Base-by-base conservation (phyloP, 306 rosid genomes). In the Morella rubra region DNA sequence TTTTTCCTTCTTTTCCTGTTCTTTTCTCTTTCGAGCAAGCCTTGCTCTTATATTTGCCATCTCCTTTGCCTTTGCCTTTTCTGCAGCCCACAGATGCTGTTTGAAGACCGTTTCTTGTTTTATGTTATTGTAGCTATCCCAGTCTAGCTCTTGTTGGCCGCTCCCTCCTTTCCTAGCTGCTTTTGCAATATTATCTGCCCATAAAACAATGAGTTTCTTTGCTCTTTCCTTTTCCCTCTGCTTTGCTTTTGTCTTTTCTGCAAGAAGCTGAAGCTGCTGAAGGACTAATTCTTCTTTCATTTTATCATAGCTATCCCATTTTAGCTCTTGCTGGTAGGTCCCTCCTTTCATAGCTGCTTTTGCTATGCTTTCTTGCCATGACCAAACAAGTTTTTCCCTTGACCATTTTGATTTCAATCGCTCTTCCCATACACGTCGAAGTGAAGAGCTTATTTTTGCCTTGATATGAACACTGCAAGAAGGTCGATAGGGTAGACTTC, bases 291-390 rank as follows among this genome's bases (percentile, higher is more conserved):
- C 69, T 78, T 86, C 78, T 62, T 59, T 60, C 44, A 82, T 81
- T 56, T 69, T 84, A 27, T 82, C 72, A 27, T 84, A 86, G 79
- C 88, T 84, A 24, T 82, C 86, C 88, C 90, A 88, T 51, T 64
- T 71, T 52, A 90, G 84, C 84, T 85, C 92, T 78, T 90, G 77
- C 80, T 92, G 83, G 42, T 76, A 90, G 58, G 14, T 54, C 20
- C 84, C 93, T 76, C 99, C 97, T 65, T 82, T 82, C 87, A 82
- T 91, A 56, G 99, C 96, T 7, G 77, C 91, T 76, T 86, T 82
- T 40, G 92, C 96, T 84, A 92, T 82, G 83, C 81, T 84, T 76
- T 81, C 83, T 20, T 75, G 79, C 97, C 97, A 90, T 27, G 84
- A 86, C 71, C 41, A 77, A 55, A 89, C 74, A 32, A 89, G 12